Evolutionary conservation across 352 stramenopile species (phyloP).

Genomic region (Phytophthora palmivora): DNA sequence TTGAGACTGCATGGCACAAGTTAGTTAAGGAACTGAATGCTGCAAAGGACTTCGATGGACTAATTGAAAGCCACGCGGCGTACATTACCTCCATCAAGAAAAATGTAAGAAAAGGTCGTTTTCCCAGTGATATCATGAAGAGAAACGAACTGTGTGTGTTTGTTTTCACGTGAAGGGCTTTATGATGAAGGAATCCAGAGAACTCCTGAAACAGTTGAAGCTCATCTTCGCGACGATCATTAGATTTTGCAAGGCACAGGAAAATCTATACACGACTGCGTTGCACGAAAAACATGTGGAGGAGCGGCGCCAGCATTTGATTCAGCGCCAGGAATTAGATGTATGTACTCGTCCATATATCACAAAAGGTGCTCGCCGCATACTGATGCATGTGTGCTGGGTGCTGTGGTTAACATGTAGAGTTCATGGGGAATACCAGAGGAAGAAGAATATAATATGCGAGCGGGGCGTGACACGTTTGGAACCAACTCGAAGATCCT

Average conservation of each 20-base stretch:
- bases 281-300: constrained; percentile 76
- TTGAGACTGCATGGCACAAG: constrained; percentile 94
- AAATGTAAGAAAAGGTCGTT: constrained; percentile 57
- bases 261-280: constrained; percentile 81
- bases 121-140: neutral
- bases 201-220: constrained; percentile 81
- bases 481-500: constrained; percentile 55
- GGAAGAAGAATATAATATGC: constrained; percentile 54
- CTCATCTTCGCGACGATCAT: constrained; percentile 86
- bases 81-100: constrained; percentile 94
- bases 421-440: constrained; percentile 67
- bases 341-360: constrained; percentile 23
- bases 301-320: constrained; percentile 55
- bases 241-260: constrained; percentile 83
- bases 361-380: neutral
- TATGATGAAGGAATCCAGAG: constrained; percentile 79
- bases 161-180: constrained; percentile 59
- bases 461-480: constrained; percentile 47
- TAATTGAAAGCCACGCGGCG: constrained; percentile 95
- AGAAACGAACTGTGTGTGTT: constrained; percentile 17
- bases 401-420: constrained; percentile 29
- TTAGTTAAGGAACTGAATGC: constrained; percentile 91
- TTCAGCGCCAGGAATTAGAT: constrained; percentile 58
- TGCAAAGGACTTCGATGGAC: constrained; percentile 94
- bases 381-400: neutral